Evolutionary conservation across 805 yeast genomes (phyloP).

Genomic region (Candida takata): DNA sequence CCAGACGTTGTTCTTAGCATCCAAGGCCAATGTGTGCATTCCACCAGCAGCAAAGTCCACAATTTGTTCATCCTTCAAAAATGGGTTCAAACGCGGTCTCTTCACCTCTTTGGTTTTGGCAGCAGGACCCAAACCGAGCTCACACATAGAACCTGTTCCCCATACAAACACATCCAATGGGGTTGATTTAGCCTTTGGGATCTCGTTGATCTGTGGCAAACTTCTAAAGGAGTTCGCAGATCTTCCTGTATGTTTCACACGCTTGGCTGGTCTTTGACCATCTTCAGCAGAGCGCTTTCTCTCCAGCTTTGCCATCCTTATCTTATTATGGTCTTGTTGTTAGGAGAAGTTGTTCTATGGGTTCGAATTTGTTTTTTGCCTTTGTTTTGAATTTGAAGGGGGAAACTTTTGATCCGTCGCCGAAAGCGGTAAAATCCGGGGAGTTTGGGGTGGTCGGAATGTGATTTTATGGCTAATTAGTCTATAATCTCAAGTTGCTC

Average conservation of each 20-base stretch:
- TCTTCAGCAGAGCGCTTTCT: conserved; percentile 23
- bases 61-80: conserved; percentile 60
- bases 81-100: conserved; percentile 89
- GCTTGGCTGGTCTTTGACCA: conserved; percentile 11
- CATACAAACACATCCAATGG: conserved; percentile 78
- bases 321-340: too few relatives aligned
- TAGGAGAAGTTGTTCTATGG: too few relatives aligned
- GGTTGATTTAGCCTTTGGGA: conserved; percentile 17
- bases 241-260: conserved; percentile 23
- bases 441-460: too few relatives aligned
- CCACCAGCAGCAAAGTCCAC: conserved; percentile 94
- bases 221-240: conserved; percentile 22
- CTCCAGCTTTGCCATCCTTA: conserved; percentile 19
- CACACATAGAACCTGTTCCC: conserved; percentile 98
- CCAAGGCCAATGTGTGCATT: conserved; percentile 85
- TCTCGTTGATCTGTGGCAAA: conserved; percentile 23
- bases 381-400: too few relatives aligned
- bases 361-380: too few relatives aligned
- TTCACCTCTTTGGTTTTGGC: conserved; percentile 89
- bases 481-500: too few relatives aligned
- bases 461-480: too few relatives aligned
- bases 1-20: conserved; percentile 74
- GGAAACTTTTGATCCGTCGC: too few relatives aligned
- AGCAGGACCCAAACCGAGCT: conserved; percentile 93
- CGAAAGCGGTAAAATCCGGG: too few relatives aligned